Evolutionary conservation across 306 rosid species (phyloP).

Genomic region (Herpetospermum pedunculosum): DNA sequence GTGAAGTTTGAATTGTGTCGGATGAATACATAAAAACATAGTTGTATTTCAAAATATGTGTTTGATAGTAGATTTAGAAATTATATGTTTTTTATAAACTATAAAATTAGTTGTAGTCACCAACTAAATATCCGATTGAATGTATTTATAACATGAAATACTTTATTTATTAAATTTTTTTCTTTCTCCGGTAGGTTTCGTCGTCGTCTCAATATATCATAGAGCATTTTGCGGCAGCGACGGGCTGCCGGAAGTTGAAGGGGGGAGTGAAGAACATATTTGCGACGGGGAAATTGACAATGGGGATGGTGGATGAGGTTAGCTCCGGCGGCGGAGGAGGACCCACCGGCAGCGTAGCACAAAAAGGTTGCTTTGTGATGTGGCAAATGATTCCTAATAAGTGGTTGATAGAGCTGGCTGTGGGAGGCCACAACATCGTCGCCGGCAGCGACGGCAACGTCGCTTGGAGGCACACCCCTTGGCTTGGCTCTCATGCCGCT

Average conservation of each 20-base stretch:
- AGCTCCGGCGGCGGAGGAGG: slow-evolving; percentile 34
- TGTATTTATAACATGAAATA: too few relatives aligned
- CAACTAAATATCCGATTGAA: too few relatives aligned
- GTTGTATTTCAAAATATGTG: too few relatives aligned
- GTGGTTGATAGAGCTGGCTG: slow-evolving; percentile 82
- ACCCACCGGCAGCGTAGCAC: slow-evolving; percentile 17
- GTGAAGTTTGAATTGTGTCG: too few relatives aligned
- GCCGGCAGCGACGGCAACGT: slow-evolving; percentile 83
- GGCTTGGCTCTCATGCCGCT: slow-evolving; percentile 87
- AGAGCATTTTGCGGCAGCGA: slow-evolving; percentile 80
- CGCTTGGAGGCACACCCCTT: slow-evolving; percentile 96
- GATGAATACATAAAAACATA: too few relatives aligned
- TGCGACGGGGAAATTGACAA: slow-evolving; percentile 65
- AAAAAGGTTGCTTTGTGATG: slow-evolving; percentile 88
- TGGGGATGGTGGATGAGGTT: slow-evolving; percentile 57
- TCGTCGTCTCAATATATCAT: slow-evolving; percentile 76
- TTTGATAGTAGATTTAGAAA: too few relatives aligned
- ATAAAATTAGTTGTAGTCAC: too few relatives aligned
- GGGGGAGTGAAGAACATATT: slow-evolving; percentile 67
- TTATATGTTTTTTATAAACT: too few relatives aligned
- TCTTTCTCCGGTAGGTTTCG: slow-evolving; percentile 11
- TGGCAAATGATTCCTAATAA: slow-evolving; percentile 95
- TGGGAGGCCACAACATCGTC: slow-evolving; percentile 57
- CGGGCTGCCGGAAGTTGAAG: slow-evolving; percentile 79
- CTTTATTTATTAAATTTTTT: too few relatives aligned